Conservation (phyloP, 768 basidiomycete species). For the Auricularia heimuer region DNA sequence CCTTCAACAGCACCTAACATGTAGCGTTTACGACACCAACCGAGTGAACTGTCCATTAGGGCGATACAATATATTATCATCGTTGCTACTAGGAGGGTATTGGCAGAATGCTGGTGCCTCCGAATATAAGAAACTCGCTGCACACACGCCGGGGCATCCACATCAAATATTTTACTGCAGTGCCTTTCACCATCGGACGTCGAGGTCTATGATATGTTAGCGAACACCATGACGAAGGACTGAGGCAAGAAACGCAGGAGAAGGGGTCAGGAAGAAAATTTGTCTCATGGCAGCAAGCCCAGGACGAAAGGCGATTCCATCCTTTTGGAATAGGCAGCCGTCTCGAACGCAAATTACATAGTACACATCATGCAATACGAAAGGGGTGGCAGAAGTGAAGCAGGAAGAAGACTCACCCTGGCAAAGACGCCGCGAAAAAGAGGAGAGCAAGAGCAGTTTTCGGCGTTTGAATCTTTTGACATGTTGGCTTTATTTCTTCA, state of each 20-base stretch:
- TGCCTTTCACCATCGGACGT: neutral
- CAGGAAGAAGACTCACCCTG: no score
- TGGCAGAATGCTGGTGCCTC: neutral
- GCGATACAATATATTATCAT: no score
- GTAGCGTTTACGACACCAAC: no score
- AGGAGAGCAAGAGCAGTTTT: no score
- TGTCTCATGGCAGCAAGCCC: neutral
- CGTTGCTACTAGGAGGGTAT: no score
- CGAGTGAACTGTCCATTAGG: no score
- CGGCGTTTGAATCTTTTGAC: no score
- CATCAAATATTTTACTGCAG: neutral
- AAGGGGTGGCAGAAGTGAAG: no score
- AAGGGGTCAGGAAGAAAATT: neutral
- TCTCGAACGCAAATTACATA: neutral
- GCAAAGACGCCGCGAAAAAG: no score
- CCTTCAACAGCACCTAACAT: neutral
- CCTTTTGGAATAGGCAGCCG: neutral
- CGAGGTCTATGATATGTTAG: neutral
- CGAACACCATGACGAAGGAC: neutral
- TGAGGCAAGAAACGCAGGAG: neutral
- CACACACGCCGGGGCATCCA: neutral
- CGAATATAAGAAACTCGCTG: neutral
- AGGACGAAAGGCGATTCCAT: neutral
- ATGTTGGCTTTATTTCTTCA: no score
- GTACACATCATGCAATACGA: neutral